Conservation (phyloP, 2,329 filamentous ascomycete species). For the Harringtonia lauricola region DNA sequence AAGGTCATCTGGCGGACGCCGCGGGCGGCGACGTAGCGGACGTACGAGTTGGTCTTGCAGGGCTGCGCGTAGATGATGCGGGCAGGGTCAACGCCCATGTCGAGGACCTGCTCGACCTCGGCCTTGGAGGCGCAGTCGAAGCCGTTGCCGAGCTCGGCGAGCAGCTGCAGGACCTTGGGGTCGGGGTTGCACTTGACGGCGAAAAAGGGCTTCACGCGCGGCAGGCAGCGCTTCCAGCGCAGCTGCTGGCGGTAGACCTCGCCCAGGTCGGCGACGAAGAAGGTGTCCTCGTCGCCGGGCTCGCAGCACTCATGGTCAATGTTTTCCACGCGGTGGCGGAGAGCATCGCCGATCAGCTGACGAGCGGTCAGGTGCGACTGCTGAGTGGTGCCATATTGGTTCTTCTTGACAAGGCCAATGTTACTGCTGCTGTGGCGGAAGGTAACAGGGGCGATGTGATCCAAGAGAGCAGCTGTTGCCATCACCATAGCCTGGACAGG, state of each 20-base stretch:
- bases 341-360: conserved; percentile 73
- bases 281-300: conserved; percentile 90
- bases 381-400: conserved; percentile 23
- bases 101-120: conserved; percentile 87
- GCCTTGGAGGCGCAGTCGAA: conserved; percentile 98
- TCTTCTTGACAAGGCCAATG: conserved; percentile 35
- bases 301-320: conserved; percentile 84
- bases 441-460: conserved; percentile 39
- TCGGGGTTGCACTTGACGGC: conserved; percentile 99
- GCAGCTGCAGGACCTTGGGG: conserved; percentile 73
- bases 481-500: conserved; percentile 48
- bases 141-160: conserved; percentile 79
- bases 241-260: conserved; percentile 98
- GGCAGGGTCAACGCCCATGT: conserved; percentile 69
- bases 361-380: conserved; percentile 49
- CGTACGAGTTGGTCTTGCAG: conserved; percentile 98
- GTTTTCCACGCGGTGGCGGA: conserved; percentile 72
- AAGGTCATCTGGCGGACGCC: conserved; percentile 98
- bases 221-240: conserved; percentile 92
- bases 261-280: conserved; percentile 96
- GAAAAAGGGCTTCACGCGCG: conserved; percentile 92
- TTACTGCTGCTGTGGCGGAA: conserved; percentile 32
- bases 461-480: conserved; percentile 45
- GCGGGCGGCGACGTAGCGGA: conserved; percentile 75
- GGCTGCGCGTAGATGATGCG: conserved; percentile 99